Evolutionary conservation across 1,139 yeast genomes (phyloP).

Genomic region (Tardiomyces blankii): DNA sequence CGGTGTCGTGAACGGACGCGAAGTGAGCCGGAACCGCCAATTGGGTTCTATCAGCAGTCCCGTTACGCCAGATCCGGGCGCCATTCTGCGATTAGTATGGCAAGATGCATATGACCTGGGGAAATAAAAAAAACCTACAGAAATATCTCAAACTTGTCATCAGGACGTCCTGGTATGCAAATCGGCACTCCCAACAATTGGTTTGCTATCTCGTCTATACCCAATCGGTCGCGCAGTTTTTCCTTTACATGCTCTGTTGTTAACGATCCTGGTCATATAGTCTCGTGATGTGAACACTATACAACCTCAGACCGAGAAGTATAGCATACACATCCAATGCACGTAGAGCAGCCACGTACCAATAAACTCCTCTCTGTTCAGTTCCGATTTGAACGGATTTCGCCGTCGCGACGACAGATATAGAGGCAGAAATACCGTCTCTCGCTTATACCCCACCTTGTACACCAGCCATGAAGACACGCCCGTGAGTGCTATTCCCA

Average conservation of each 20-base stretch:
- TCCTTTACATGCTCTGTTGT: background rate
- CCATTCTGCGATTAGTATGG: background rate
- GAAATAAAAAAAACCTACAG: background rate
- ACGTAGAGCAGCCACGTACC: background rate
- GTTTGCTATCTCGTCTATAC: background rate
- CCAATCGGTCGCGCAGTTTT: background rate
- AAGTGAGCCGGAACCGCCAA: background rate
- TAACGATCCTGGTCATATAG: background rate
- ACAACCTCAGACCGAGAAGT: background rate
- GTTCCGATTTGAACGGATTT: background rate
- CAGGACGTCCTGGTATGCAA: background rate
- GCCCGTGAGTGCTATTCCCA: background rate
- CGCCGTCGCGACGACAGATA: background rate
- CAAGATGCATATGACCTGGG: no score
- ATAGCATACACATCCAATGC: no score
- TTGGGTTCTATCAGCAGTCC: background rate
- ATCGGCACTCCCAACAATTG: background rate
- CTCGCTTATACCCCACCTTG: background rate
- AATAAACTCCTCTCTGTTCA: background rate
- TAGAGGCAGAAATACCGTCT: background rate
- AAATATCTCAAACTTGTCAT: background rate
- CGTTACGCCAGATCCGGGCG: background rate
- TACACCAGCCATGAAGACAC: background rate
- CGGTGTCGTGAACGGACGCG: background rate
- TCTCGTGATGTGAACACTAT: background rate